These are phyloP conservation scores for Diospyros lotus DNA, from an alignment of 148 eudicot species.

Conservation along the genomic window DNA sequence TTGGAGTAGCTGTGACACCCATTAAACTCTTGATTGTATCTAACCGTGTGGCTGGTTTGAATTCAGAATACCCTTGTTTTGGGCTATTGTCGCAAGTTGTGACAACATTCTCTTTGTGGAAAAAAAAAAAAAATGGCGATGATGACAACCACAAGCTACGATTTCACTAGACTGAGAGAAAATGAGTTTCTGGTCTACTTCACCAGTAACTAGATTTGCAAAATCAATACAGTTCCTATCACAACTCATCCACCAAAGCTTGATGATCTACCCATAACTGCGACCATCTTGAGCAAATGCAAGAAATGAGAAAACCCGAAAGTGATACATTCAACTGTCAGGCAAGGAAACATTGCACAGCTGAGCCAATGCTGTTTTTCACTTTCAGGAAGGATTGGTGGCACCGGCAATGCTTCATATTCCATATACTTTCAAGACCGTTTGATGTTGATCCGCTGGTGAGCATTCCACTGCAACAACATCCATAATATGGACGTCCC, in stretches of 20 bases:
- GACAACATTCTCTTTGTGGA: too few relatives aligned
- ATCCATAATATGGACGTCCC: conserved; percentile 92
- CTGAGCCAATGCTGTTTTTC: neutral
- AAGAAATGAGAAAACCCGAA: neutral
- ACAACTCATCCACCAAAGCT: conserved; percentile 1
- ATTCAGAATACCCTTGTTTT: too few relatives aligned
- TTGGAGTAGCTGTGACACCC: too few relatives aligned
- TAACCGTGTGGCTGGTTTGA: too few relatives aligned
- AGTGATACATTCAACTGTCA: neutral
- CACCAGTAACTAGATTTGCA: neutral
- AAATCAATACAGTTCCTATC: neutral
- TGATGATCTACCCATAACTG: neutral
- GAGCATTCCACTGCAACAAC: conserved; percentile 82
- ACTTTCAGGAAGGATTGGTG: too few relatives aligned
- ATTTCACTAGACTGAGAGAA: neutral
- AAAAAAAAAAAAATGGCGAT: too few relatives aligned
- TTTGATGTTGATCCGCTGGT: conserved; percentile 23
- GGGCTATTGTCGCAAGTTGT: too few relatives aligned
- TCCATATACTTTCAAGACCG: conserved; percentile 11
- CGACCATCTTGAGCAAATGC: neutral
- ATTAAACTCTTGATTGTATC: too few relatives aligned
- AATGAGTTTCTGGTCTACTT: neutral
- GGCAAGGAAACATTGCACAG: neutral
- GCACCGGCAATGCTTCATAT: neutral
- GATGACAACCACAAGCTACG: too few relatives aligned